Evolutionary conservation across 1,284 basidiomycete genomes (phyloP), one percentile per base, ranked within the genome.

Genomic region (Peniophora sp.): DNA sequence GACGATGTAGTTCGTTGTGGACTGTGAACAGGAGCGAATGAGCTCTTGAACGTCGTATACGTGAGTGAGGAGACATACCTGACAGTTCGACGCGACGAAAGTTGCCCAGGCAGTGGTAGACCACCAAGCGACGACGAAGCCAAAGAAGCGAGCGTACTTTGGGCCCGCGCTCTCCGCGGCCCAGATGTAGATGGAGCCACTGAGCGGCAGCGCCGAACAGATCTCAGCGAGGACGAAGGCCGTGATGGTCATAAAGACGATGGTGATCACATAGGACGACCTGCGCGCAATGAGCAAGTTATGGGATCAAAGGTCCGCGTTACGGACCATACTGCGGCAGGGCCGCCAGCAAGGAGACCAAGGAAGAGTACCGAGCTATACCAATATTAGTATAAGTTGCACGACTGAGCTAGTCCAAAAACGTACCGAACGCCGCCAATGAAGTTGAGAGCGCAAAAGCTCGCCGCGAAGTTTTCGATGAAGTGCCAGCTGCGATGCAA

Each of bases 101-200:
- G 89, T 92, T 79, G 91, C 91, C 91, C 91, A 93, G 16, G 90
- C 90, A 0, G 90, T 92, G 54, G 79, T 83, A 23, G 88, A 76
- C 89, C 89, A 92, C 87, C 88, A 92, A 45, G 90, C 89, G 24
- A 93, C 90, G 50, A 91, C 65, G 68, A 93, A 92, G 2, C 89
- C 91, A 57, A 91, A 80, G 65, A 92, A 85, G 39, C 89, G 75
- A 2, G 81, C 88, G 60, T 89, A 84, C 58, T 88, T 90, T 12
- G 83, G 83, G 2, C 90, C 90, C 3, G 88, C 91, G 57, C 89
- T 89, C 61, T 91, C 90, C 24, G 89, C 90, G 0, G 89, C 86
- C 91, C 91, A 93, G 52, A 92, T 83, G 66, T 93, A 93, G 64
- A 93, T 92, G 8, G 89, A 92, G 8, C 91, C 91, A 51, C 87